Evolutionary conservation across 495 filamentous ascomycete species (phyloP).

Genomic region (Neurospora pannonica): DNA sequence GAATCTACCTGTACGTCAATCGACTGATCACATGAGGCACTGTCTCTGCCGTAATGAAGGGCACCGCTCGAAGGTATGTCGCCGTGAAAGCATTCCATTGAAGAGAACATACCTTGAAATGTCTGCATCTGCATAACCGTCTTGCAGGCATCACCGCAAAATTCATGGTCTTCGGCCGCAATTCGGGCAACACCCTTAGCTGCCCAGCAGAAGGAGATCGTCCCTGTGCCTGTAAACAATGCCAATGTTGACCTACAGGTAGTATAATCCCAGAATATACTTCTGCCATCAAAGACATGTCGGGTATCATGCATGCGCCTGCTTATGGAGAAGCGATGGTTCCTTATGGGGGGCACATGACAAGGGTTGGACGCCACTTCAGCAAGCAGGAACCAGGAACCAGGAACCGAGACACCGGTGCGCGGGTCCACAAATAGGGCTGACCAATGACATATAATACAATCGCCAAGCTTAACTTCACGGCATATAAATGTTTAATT

Average conservation of each 20-base stretch:
- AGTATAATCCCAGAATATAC: background rate
- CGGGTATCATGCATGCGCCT: background rate
- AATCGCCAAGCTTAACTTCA: background rate
- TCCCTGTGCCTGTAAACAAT: background rate
- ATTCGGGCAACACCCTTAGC: background rate
- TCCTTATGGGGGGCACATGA: background rate
- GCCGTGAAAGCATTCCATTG: background rate
- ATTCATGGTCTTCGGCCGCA: background rate
- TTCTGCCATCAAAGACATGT: background rate
- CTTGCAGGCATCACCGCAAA: background rate
- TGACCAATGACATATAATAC: background rate
- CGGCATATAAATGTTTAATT: background rate
- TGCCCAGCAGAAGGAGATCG: background rate
- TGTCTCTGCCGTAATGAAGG: background rate
- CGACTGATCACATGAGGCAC: background rate
- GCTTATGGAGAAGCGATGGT: background rate
- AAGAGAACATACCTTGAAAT: background rate
- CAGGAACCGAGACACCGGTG: background rate
- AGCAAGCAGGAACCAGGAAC: background rate
- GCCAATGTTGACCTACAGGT: background rate
- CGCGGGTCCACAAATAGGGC: background rate
- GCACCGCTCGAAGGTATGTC: background rate
- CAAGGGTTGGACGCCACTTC: background rate
- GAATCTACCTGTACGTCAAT: background rate
- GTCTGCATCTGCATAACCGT: background rate